Percentiles rank a stretch among this genome's conserved stretches.
Conservation (phyloP, 148 eudicot genomes). For the Persicaria tinctoria region DNA sequence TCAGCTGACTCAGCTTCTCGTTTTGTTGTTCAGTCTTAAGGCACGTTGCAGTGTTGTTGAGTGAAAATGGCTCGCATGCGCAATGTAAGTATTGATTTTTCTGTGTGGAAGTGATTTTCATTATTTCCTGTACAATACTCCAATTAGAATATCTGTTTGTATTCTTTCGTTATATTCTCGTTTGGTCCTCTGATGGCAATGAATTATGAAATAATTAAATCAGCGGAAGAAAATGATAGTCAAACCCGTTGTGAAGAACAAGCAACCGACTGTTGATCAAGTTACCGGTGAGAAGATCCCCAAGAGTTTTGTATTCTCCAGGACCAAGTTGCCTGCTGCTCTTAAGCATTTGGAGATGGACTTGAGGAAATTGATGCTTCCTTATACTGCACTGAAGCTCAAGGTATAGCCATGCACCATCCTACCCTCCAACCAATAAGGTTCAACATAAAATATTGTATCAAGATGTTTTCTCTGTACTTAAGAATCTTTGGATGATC, state of each 20-base stretch:
- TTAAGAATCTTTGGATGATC: background rate
- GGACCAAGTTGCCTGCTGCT: constrained; percentile 53
- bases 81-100: constrained; percentile 7
- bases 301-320: constrained; percentile 65
- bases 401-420: constrained; percentile 35
- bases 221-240: constrained; percentile 46
- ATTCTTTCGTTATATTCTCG: background rate
- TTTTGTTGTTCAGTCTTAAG: background rate
- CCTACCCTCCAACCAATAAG: background rate
- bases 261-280: constrained; percentile 61
- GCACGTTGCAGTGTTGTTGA: background rate
- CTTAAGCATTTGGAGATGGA: constrained; percentile 64
- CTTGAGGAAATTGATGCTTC: constrained; percentile 85
- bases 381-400: constrained; percentile 80
- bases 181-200: background rate
- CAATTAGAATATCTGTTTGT: background rate
- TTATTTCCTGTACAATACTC: background rate
- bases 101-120: background rate
- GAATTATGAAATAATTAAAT: background rate
- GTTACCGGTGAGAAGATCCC: constrained; percentile 84
- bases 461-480: background rate
- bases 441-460: background rate
- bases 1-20: background rate
- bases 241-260: constrained; percentile 36
- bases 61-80: constrained; percentile 4